phyloP scores from a whole-genome alignment of 1,284 basidiomycete genomes.

The Phellinidium pouzarii region DNA sequence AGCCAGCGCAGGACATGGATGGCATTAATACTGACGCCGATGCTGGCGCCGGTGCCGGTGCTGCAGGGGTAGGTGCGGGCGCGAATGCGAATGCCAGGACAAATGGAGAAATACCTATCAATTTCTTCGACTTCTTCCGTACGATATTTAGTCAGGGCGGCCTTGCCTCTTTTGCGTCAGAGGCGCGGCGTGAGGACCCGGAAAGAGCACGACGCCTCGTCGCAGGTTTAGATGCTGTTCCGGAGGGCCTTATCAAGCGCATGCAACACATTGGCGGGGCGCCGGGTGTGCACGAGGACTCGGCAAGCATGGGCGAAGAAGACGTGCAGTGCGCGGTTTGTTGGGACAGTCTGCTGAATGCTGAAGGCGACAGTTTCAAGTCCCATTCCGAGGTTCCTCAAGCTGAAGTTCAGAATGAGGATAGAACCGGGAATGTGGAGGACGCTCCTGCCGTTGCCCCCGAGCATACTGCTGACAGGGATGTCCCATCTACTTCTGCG shows the following conservation, averaged over 20 bases:
- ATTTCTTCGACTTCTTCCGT: slow-evolving; percentile 2
- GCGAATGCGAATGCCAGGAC: background rate
- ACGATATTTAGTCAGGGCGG: background rate
- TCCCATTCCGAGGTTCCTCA: slow-evolving; percentile 17
- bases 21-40: background rate
- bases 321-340: slow-evolving; percentile 64
- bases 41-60: background rate
- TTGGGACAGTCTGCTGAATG: slow-evolving; percentile 58
- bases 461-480: slow-evolving; percentile 14
- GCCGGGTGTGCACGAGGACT: slow-evolving; percentile 31
- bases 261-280: slow-evolving; percentile 52
- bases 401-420: slow-evolving; percentile 24
- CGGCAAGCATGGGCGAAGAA: slow-evolving; percentile 31
- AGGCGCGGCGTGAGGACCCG: slow-evolving; percentile 53
- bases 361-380: slow-evolving; percentile 37
- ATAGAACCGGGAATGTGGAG: slow-evolving; percentile 22
- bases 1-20: background rate
- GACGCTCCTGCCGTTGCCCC: slow-evolving; percentile 18
- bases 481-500: background rate
- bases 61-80: background rate
- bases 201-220: slow-evolving; percentile 56
- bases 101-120: background rate
- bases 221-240: slow-evolving; percentile 57
- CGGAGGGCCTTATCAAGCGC: slow-evolving; percentile 56
- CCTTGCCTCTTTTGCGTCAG: slow-evolving; percentile 22